Percentiles rank a stretch among this genome's conserved stretches.
Conservation (phyloP, 768 basidiomycete genomes). For the Aureoboletus auriporus region DNA sequence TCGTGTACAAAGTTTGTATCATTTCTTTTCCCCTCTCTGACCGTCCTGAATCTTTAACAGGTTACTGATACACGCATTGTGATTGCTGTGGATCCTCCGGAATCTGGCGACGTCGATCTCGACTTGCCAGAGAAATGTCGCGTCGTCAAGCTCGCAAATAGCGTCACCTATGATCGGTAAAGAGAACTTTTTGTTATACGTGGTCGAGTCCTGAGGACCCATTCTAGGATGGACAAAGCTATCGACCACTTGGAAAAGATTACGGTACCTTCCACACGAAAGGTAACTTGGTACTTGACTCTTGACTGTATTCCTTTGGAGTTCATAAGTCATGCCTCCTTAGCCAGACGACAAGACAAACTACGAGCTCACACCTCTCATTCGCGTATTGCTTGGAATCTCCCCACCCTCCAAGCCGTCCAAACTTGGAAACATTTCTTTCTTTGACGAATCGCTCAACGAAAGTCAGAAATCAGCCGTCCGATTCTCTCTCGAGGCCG, state of each 20-base stretch:
- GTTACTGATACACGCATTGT: constrained; percentile 80
- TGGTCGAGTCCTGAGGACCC: not conserved
- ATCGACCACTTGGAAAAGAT: constrained; percentile 61
- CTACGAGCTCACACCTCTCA: constrained; percentile 46
- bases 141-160: constrained; percentile 87
- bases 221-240: constrained; percentile 80
- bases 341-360: constrained; percentile 39
- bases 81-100: constrained; percentile 68
- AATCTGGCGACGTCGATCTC: constrained; percentile 56
- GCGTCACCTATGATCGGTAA: constrained; percentile 84
- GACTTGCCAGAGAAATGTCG: constrained; percentile 85
- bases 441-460: constrained; percentile 78
- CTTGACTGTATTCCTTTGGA: not conserved
- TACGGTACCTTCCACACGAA: constrained; percentile 24
- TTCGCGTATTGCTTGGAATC: constrained; percentile 71
- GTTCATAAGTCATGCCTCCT: constrained; percentile 1
- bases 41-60: constrained; percentile 32
- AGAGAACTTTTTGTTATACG: not conserved
- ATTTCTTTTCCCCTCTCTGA: not conserved
- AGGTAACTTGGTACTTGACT: constrained; percentile 10
- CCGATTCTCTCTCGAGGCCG: constrained; percentile 72
- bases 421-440: constrained; percentile 43
- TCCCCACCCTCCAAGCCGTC: constrained; percentile 39
- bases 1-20: constrained; percentile 71
- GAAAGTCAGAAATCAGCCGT: constrained; percentile 82